Evolutionary conservation across 371 early-diverging fungal genomes (phyloP).

Genomic region (Mucor sp.): DNA sequence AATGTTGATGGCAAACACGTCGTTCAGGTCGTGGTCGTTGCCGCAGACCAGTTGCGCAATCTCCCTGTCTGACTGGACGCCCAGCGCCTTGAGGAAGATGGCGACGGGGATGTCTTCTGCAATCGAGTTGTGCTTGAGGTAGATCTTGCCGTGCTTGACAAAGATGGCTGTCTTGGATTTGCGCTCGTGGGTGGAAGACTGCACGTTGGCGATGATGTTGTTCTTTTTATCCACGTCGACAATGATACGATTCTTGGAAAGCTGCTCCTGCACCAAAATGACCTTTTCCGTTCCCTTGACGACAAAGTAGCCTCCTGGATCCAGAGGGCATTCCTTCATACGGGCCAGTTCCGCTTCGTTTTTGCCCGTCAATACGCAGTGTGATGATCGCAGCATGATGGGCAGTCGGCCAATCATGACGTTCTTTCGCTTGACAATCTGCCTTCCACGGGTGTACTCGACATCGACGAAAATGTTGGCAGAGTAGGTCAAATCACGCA

Average conservation of each 20-base stretch:
- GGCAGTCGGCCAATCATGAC: conserved; percentile 98
- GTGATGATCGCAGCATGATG: conserved; percentile 96
- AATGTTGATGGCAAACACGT: conserved; percentile 86
- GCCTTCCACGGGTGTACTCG: conserved; percentile 93
- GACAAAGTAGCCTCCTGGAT: conserved; percentile 99
- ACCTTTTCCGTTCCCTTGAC: conserved; percentile 99
- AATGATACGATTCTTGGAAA: conserved; percentile 99
- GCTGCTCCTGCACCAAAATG: conserved; percentile 99
- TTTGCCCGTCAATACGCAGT: conserved; percentile 87
- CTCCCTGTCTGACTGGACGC: conserved; percentile 95
- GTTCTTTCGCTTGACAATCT: conserved; percentile 84
- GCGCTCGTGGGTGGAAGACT: conserved; percentile 95
- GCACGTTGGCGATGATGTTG: conserved; percentile 60
- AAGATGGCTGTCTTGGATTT: conserved; percentile 97
- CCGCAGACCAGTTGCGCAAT: conserved; percentile 95
- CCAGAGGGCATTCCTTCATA: conserved; percentile 97
- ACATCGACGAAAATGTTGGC: conserved; percentile 97
- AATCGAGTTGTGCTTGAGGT: conserved; percentile 95
- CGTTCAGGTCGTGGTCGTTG: conserved; percentile 79
- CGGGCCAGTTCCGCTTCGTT: conserved; percentile 80
- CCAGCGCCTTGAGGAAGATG: conserved; percentile 91
- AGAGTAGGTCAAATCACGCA: conserved; percentile 98
- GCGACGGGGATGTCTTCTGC: conserved; percentile 95
- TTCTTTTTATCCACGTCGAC: conserved; percentile 94
- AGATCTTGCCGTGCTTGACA: conserved; percentile 80